Evolutionary conservation across 2,329 filamentous ascomycete genomes (phyloP).

Genomic region (Zymoseptoria passerinii): DNA sequence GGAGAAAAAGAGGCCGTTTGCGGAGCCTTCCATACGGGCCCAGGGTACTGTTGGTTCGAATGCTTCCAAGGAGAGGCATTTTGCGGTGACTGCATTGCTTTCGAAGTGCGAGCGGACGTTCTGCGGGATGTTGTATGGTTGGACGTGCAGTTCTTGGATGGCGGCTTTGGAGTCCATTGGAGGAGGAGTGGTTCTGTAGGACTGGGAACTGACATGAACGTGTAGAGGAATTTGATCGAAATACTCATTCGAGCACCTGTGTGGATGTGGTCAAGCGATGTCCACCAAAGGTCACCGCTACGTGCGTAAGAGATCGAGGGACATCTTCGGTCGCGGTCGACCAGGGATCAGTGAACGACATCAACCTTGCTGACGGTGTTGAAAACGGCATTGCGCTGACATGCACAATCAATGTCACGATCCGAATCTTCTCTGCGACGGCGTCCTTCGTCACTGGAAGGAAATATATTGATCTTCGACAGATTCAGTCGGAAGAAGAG

Average conservation of each 20-base stretch:
- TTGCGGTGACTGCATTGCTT: neutral
- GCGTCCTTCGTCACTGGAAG: too few relatives aligned
- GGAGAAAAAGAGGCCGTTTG: neutral
- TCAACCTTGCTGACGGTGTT: neutral
- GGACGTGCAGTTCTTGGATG: neutral
- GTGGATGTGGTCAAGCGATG: neutral
- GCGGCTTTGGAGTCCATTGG: slow-evolving; percentile 22
- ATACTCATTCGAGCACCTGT: neutral
- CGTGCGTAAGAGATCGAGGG: neutral
- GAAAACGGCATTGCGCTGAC: too few relatives aligned
- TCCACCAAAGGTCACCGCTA: neutral
- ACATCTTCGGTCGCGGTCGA: neutral
- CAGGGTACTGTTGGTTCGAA: neutral
- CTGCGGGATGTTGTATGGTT: neutral
- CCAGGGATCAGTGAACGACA: neutral
- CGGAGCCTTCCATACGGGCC: neutral
- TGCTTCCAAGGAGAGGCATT: neutral
- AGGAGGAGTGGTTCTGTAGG: neutral
- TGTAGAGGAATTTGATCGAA: neutral
- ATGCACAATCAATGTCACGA: too few relatives aligned
- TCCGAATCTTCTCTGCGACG: too few relatives aligned
- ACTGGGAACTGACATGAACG: too few relatives aligned
- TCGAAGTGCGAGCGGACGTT: neutral
- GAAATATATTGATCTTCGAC: too few relatives aligned
- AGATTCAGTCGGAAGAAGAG: too few relatives aligned